Base-by-base conservation (phyloP, 768 basidiomycete species). In the Leccinellum luteum region DNA sequence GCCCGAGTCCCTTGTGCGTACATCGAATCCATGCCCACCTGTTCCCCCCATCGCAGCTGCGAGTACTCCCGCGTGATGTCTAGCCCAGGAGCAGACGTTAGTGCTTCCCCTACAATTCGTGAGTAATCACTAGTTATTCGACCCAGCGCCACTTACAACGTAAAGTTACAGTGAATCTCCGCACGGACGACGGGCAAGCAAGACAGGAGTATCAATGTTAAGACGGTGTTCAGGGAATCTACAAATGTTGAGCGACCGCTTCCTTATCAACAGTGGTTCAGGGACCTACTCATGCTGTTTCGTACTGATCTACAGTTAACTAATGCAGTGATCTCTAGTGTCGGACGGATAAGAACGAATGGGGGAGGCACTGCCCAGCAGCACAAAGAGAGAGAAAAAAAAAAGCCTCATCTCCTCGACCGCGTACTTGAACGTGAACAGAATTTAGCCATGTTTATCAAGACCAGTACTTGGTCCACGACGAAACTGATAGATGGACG, bases 251-350 rank as follows among this genome's bases (percentile, higher is more conserved):
- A 59, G 6, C n/a, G 4, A 9, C 27, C 19, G 32, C 31, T 14
- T 19, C 21, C n/a, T 19, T 19, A 14, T 28, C 41, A 17, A 45
- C 5, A n/a, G n/a, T 38, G 12, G 3, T 6, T 19, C 25, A 45
- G 23, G 43, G 45, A 64, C 63, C 4, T 45, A 62, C 63, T 54
- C 63, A 65, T 64, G 19, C 2, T 53, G 48, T 31, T 34, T 25
- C 15, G 23, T 35, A n/a, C 34, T 47, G 48, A 30, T 59, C 43
- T 28, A 51, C 12, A 58, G 45, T 35, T 31, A 59, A 48, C 21
- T 13, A 2, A 43, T 13, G 13, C 32, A 32, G 6, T 13, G 32
- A 32, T 43, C 19, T 43, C 41, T 43, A 21, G 41, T 19, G 41
- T 43, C 5, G 41, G 38, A 41, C 38, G 38, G 2, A 21, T 43